Base-by-base conservation (phyloP, 2,329 filamentous ascomycete species). In the Cordyceps farinosa region DNA sequence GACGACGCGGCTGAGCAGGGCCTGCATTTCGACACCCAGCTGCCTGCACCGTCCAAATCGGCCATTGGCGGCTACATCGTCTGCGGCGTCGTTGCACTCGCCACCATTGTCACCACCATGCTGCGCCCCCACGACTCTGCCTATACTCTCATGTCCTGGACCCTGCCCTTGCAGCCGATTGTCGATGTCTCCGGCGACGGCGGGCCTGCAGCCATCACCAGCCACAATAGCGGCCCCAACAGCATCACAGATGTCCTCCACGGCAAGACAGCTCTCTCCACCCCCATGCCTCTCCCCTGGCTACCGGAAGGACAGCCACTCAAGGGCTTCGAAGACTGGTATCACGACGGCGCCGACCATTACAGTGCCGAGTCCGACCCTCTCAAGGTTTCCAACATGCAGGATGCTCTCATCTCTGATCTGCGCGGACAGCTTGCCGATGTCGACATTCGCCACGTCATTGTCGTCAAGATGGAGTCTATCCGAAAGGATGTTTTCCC, bases 401-500 rank as follows among this genome's bases (percentile, higher is more conserved):
- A 77, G 4, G 67, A 76, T 13, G 69, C 70, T 0, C 44, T 78
- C 0, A 61, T 75, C 0, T 48, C 73, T 5, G 65, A 63, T 1
- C 66, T 77, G 5, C 67, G 66, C 1, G 67, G 66, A 3, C 70
- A 69, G 55, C 64, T 77, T 5, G 32, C 64, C 15, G 66, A 69
- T 1, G 69, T 79, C 10, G 73, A 74, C 9, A 76, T 81, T 60
- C 77, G 78, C 52, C 78, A 81, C 61, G 71, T 81, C 6, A 67
- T 81, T 15, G 63, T 80, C 22, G 61, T 81, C 6, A 72, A 78
- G 13, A 69, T 81, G 3, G 79, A 81, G 61, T 79, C 78, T 47
- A 80, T 78, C 0, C 73, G 79, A 22, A 76, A 76, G 3, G 79
- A 81, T 55, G 74, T 80, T 5, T 81, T 80, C 30, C 79, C 79